Percentiles rank a stretch among this genome's conserved stretches.
phyloP scores from a whole-genome alignment of 495 filamentous ascomycete genomes.

The Cairneyella variabilis region DNA sequence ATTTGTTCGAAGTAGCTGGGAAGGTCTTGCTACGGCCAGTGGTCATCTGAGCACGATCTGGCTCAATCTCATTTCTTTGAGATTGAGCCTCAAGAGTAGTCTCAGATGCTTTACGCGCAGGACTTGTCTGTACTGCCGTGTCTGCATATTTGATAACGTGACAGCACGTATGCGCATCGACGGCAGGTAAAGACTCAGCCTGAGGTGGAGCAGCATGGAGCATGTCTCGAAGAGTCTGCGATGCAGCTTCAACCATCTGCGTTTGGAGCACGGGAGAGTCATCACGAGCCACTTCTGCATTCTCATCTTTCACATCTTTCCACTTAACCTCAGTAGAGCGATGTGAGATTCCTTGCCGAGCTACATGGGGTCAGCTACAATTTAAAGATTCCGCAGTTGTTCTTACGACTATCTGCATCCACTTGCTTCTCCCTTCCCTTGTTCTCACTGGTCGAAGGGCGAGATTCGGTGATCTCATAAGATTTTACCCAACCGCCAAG shows the following conservation, averaged over 20 bases:
- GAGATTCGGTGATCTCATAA: neutral
- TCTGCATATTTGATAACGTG: neutral
- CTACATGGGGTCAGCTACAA: too few species aligned
- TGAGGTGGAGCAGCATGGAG: too few species aligned
- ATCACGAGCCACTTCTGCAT: too few species aligned
- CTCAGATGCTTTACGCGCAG: neutral
- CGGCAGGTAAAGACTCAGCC: neutral
- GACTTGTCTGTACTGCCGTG: neutral
- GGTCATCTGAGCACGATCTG: neutral
- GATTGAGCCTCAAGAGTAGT: neutral
- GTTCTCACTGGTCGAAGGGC: neutral
- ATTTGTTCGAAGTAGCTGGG: slow-evolving; percentile 1
- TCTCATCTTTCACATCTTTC: too few species aligned
- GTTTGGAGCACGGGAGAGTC: too few species aligned
- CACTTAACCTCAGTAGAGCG: neutral
- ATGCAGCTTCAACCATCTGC: too few species aligned
- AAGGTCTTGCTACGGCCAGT: slow-evolving; percentile 3
- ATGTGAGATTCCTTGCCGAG: slow-evolving; percentile 2
- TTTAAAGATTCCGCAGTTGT: too few species aligned
- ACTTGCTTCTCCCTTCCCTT: neutral
- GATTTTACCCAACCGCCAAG: neutral
- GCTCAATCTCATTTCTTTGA: neutral
- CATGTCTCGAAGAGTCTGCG: too few species aligned
- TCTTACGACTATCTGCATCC: too few species aligned
- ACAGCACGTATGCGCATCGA: neutral